Percentiles rank a stretch among this genome's conserved stretches.
These are phyloP conservation scores for Ensete glaucum DNA, from an alignment of 176 grass and related monocot genomes.

Conservation along the genomic window DNA sequence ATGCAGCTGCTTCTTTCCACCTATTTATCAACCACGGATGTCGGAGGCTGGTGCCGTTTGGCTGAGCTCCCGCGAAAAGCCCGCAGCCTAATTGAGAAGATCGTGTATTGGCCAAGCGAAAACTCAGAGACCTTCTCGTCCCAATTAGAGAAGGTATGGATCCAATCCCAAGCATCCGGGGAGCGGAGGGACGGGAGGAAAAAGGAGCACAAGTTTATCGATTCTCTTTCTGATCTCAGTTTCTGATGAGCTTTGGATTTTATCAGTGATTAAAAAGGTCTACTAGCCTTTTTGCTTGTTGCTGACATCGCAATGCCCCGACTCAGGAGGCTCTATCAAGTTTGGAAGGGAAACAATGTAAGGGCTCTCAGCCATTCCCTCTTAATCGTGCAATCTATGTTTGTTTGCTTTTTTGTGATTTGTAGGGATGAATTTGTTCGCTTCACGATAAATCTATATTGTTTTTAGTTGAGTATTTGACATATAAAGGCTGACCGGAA, in stretches of 20 bases:
- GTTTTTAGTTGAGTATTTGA: no score
- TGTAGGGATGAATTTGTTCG: neutral
- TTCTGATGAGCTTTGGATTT: neutral
- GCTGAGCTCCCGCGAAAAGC: neutral
- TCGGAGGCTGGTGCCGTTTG: no score
- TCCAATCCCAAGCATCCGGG: neutral
- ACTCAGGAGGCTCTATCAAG: conserved; percentile 55
- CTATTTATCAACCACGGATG: no score
- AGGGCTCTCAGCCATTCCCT: neutral
- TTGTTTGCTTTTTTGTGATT: neutral
- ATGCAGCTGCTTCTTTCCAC: no score
- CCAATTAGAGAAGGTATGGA: neutral
- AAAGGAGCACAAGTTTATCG: neutral
- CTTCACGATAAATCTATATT: no score
- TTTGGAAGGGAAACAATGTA: conserved; percentile 93
- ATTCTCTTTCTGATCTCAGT: neutral
- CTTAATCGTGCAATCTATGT: neutral
- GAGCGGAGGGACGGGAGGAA: neutral
- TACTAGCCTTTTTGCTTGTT: neutral
- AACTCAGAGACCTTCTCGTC: neutral
- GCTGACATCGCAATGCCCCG: neutral
- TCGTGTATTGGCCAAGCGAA: neutral
- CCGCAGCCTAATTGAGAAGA: neutral
- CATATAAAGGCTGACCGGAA: no score
- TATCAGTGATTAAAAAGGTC: neutral